These are phyloP conservation scores for Exophiala sideris DNA, from an alignment of 2,329 filamentous ascomycete species.

Conservation along the genomic window DNA sequence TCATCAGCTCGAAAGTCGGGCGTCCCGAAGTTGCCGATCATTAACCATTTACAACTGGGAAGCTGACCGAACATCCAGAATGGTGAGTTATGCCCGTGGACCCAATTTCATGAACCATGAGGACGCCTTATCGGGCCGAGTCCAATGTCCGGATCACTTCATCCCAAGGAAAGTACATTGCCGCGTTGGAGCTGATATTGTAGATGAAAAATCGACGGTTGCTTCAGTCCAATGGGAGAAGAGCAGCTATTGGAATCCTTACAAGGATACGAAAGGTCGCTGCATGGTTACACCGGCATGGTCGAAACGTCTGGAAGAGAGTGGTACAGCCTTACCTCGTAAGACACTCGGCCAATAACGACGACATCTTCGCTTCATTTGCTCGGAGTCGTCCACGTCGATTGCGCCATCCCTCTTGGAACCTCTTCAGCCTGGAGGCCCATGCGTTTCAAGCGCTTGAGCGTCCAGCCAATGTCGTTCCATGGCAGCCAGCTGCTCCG, in stretches of 20 bases:
- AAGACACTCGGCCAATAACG: neutral
- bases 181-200: neutral
- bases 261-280: too few relatives aligned
- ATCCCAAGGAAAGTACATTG: neutral
- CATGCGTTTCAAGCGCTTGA: neutral
- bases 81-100: too few relatives aligned
- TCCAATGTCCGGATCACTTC: neutral
- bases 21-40: too few relatives aligned
- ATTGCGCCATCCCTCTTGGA: neutral
- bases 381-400: neutral
- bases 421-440: neutral
- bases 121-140: neutral
- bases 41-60: too few relatives aligned
- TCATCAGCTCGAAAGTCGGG: too few relatives aligned
- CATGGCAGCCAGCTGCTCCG: neutral
- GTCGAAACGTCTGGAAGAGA: too few relatives aligned
- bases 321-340: constrained; percentile 1
- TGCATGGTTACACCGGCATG: too few relatives aligned
- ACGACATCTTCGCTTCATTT: neutral
- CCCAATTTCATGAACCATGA: too few relatives aligned
- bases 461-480: neutral
- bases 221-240: too few relatives aligned
- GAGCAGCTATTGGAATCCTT: too few relatives aligned
- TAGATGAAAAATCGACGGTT: too few relatives aligned
- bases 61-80: too few relatives aligned